Evolutionary conservation across 495 filamentous ascomycete species (phyloP).

Genomic region (Trypethelium eluteriae): DNA sequence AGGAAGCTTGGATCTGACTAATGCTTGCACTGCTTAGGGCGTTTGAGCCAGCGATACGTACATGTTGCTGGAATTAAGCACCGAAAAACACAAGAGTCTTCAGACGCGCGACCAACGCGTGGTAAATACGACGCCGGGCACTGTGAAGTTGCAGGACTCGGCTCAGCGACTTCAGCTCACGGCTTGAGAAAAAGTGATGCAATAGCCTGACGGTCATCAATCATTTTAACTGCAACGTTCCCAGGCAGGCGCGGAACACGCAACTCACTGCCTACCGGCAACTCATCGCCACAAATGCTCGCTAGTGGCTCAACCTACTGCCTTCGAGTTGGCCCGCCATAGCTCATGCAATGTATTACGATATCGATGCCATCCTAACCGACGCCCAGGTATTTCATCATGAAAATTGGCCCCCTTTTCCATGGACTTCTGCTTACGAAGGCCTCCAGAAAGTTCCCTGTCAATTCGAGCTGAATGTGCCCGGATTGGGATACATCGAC

Average conservation of each 20-base stretch:
- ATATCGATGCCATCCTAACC: conserved; percentile 87
- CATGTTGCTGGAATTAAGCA: neutral
- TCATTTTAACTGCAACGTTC: neutral
- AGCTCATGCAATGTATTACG: conserved; percentile 73
- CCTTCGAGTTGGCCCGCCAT: neutral
- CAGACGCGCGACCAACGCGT: neutral
- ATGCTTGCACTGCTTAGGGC: neutral
- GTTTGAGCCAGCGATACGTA: neutral
- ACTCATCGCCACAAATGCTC: conserved; percentile 2
- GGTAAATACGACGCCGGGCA: neutral
- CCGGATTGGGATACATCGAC: conserved; percentile 80
- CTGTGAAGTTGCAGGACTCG: too few relatives aligned
- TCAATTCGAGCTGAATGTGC: conserved; percentile 82
- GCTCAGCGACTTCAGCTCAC: too few relatives aligned
- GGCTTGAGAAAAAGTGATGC: too few relatives aligned
- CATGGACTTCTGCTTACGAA: conserved; percentile 8
- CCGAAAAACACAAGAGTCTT: neutral
- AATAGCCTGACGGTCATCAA: neutral
- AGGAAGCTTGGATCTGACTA: conserved; percentile 1
- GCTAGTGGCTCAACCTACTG: conserved; percentile 9
- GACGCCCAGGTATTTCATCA: conserved; percentile 63
- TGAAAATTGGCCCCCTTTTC: neutral
- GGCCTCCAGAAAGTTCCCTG: conserved; percentile 78
- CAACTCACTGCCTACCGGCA: conserved; percentile 7
- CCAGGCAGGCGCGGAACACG: conserved; percentile 5